phyloP scores from a whole-genome alignment of 306 rosid genomes.

The Acmispon strigosus region DNA sequence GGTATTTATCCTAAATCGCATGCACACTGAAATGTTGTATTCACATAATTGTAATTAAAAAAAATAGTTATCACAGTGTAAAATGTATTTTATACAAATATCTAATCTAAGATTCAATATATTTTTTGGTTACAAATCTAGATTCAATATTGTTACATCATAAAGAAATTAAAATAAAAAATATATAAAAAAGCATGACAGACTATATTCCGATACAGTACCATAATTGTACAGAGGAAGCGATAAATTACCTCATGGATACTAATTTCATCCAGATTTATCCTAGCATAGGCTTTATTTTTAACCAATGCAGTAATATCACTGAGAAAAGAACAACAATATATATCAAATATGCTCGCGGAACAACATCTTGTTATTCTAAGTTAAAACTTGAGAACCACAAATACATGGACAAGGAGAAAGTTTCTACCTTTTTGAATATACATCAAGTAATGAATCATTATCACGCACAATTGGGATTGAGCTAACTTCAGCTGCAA shows the following conservation, averaged over 20 bases:
- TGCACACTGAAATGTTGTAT: background rate
- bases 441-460: slow-evolving; percentile 44
- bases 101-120: no score
- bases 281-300: slow-evolving; percentile 45
- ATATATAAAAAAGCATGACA: no score
- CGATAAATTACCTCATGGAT: slow-evolving; percentile 49
- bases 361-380: background rate
- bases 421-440: slow-evolving; percentile 47
- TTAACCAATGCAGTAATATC: slow-evolving; percentile 61
- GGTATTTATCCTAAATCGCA: background rate
- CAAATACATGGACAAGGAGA: background rate
- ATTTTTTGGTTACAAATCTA: no score
- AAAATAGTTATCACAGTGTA: no score
- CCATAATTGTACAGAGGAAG: background rate
- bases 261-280: slow-evolving; percentile 36
- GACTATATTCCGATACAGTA: background rate
- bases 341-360: background rate
- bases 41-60: background rate
- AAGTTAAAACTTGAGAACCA: background rate
- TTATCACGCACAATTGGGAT: slow-evolving; percentile 54
- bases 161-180: no score
- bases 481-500: slow-evolving; percentile 66
- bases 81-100: no score
- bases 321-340: slow-evolving; percentile 31
- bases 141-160: no score